phyloP scores from a whole-genome alignment of 1,284 basidiomycete species.

The Marasmius tenuissimus region DNA sequence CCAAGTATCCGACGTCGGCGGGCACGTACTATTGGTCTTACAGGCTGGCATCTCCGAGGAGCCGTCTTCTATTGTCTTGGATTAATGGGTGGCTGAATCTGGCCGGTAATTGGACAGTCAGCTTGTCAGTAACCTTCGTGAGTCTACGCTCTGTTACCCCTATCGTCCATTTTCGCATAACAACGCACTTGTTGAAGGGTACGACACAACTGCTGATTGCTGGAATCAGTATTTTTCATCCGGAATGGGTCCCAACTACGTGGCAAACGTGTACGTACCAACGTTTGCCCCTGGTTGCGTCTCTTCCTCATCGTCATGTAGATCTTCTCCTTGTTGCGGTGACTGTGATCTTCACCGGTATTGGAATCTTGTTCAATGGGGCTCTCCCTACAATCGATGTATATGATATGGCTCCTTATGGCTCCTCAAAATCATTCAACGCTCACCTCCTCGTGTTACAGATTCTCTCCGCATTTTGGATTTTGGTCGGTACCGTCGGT shows the following conservation, averaged over 20 bases:
- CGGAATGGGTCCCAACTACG: conserved; percentile 45
- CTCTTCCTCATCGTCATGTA: conserved; percentile 17
- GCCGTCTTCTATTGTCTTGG: conserved; percentile 48
- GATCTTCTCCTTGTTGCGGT: conserved; percentile 54
- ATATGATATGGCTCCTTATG: conserved; percentile 10
- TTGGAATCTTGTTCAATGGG: conserved; percentile 49
- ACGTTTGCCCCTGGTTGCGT: background rate
- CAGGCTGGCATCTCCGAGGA: conserved; percentile 42
- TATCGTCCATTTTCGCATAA: background rate
- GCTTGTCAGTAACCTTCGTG: conserved; percentile 54
- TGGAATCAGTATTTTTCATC: conserved; percentile 47
- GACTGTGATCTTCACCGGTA: conserved; percentile 37
- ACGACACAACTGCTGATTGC: conserved; percentile 52
- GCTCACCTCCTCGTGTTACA: conserved; percentile 16
- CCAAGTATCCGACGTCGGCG: conserved; percentile 57
- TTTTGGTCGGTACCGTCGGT: conserved; percentile 51
- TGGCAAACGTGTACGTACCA: conserved; percentile 27
- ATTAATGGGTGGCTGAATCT: conserved; percentile 58
- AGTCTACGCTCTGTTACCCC: conserved; percentile 11
- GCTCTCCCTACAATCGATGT: conserved; percentile 51
- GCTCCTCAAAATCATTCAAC: background rate
- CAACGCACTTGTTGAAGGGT: conserved; percentile 31
- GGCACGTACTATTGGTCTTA: conserved; percentile 62
- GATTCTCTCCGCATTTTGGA: conserved; percentile 54
- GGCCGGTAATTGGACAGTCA: conserved; percentile 56